phyloP scores from a whole-genome alignment of 176 grass and related monocot species.

The Avena eriantha region DNA sequence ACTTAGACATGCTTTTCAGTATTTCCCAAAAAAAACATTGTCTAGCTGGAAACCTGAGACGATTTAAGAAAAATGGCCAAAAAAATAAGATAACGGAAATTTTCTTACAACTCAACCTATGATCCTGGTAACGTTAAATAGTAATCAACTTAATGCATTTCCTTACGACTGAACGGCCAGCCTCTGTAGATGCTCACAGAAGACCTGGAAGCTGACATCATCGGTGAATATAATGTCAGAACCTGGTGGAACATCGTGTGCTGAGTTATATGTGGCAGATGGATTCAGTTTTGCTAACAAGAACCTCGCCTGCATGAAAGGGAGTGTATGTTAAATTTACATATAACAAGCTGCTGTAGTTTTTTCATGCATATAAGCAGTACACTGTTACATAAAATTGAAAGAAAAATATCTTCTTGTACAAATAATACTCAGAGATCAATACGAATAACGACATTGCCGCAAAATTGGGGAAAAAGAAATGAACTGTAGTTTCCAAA shows the following conservation, averaged over 20 bases:
- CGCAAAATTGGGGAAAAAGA: too few relatives aligned
- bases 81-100: conserved; percentile 1
- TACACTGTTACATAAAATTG: background rate
- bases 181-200: conserved; percentile 95
- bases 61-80: conserved; percentile 1
- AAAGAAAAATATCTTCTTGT: background rate
- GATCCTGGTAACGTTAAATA: conserved; percentile 40
- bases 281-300: conserved; percentile 96
- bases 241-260: conserved; percentile 83
- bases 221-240: conserved; percentile 96
- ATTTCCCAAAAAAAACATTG: conserved; percentile 33
- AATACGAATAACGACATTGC: too few relatives aligned
- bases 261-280: conserved; percentile 89
- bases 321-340: background rate
- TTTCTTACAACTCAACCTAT: conserved; percentile 35
- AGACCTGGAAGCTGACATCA: conserved; percentile 99
- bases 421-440: background rate
- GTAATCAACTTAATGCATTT: conserved; percentile 40
- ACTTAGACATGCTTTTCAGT: conserved; percentile 46
- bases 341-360: background rate
- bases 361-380: background rate
- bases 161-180: conserved; percentile 92
- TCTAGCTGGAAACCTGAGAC: conserved; percentile 24
- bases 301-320: conserved; percentile 82
- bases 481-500: background rate